phyloP scores from a whole-genome alignment of 352 stramenopile genomes.

The Pythium sp. region DNA sequence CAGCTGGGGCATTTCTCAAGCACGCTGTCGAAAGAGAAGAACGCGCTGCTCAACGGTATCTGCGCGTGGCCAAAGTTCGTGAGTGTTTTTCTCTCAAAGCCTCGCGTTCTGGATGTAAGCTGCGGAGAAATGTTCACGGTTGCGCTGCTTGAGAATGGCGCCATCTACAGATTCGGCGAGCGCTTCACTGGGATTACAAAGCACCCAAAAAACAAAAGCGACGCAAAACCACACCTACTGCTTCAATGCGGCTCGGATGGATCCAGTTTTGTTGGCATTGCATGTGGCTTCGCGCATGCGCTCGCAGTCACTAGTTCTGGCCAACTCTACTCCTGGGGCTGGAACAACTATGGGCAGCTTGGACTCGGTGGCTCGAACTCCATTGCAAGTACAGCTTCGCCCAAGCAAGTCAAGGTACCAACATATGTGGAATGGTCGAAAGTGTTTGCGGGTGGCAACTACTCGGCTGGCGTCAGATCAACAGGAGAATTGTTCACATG shows the following conservation, averaged over 20 bases:
- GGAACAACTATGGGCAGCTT: conserved; percentile 81
- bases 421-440: conserved; percentile 33
- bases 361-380: conserved; percentile 37
- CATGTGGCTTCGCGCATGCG: conserved; percentile 63
- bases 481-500: conserved; percentile 50
- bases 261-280: conserved; percentile 50
- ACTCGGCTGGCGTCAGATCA: conserved; percentile 47
- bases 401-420: conserved; percentile 15
- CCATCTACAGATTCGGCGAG: conserved; percentile 79
- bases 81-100: conserved; percentile 40
- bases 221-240: conserved; percentile 26
- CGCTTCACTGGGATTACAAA: conserved; percentile 36
- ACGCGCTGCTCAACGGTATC: conserved; percentile 45
- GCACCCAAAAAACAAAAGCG: conserved; percentile 16
- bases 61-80: conserved; percentile 81
- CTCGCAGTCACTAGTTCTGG: conserved; percentile 59
- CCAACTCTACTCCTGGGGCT: conserved; percentile 67
- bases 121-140: conserved; percentile 84
- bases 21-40: conserved; percentile 30
- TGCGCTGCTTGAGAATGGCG: conserved; percentile 55
- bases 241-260: conserved; percentile 26
- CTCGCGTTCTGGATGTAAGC: conserved; percentile 39
- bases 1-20: conserved; percentile 69
- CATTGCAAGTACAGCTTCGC: conserved; percentile 21
- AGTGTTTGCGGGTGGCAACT: conserved; percentile 58